Conservation (phyloP, 768 basidiomycete species). For the Steccherinum ochraceum region DNA sequence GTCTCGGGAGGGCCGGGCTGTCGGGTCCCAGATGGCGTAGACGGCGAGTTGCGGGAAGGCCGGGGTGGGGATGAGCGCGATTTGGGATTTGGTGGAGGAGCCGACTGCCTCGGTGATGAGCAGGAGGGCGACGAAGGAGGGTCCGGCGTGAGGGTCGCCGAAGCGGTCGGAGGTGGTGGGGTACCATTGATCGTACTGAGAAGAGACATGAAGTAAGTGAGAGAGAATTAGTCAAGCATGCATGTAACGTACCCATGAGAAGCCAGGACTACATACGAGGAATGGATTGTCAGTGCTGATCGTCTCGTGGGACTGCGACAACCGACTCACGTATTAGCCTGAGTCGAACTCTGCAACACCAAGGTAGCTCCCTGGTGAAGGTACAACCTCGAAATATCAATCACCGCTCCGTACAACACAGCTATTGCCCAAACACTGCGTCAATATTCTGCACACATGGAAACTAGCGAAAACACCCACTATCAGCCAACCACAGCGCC, state of each 20-base stretch:
- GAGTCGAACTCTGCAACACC: slow-evolving; percentile 25
- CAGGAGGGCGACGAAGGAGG: slow-evolving; percentile 27
- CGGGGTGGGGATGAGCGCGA: slow-evolving; percentile 17
- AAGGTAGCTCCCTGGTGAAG: slow-evolving; percentile 29
- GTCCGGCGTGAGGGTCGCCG: slow-evolving; percentile 21
- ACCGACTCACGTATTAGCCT: slow-evolving; percentile 21
- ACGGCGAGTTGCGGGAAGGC: slow-evolving; percentile 19
- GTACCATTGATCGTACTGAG: slow-evolving; percentile 30
- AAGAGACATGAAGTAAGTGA: too few relatives aligned
- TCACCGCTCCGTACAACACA: slow-evolving; percentile 21
- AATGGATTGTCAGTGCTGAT: too few relatives aligned
- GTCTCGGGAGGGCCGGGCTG: slow-evolving; percentile 1
- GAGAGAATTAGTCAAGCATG: not conserved
- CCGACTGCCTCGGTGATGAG: slow-evolving; percentile 27
- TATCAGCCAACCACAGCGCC: slow-evolving; percentile 26
- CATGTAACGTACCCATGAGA: slow-evolving; percentile 18
- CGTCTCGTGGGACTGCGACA: too few relatives aligned
- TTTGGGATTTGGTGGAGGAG: slow-evolving; percentile 15
- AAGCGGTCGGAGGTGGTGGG: slow-evolving; percentile 20
- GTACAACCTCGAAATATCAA: slow-evolving; percentile 26
- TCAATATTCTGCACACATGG: slow-evolving; percentile 5
- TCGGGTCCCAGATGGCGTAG: slow-evolving; percentile 26
- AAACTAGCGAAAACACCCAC: slow-evolving; percentile 10
- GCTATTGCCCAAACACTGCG: slow-evolving; percentile 15
- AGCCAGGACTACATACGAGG: slow-evolving; percentile 20